Evolutionary conservation across 371 early-diverging fungal genomes (phyloP), one percentile per base, ranked within the genome.

Genomic region (Mortierella sp.): DNA sequence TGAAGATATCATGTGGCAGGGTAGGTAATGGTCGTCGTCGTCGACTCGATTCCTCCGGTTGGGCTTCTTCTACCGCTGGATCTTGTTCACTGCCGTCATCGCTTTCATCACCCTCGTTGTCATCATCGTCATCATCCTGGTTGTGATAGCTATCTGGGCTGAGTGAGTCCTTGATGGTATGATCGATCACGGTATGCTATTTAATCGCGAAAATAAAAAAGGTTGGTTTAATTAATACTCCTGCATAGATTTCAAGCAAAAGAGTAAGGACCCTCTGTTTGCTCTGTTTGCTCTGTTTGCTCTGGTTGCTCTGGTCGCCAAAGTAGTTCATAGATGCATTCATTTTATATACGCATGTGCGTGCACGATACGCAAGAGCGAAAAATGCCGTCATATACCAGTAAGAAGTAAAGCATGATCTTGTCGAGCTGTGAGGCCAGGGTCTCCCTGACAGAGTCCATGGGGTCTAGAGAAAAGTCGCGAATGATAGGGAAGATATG

Each of bases 1-100:
- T 75, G 60, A 85, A 85, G 14, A 56, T 44, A 15, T 79, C 78
- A 27, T 65, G 78, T 1, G 60, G 58, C 24, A 76, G 26, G 14
- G 57, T 48, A 4, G 62, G 78, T 24, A 60, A 53, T 15, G 60
- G 51, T 1, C 28, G 32, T 8, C 49, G 32, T n/a, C 21, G 24
- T 7, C 11, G 14, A 7, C 37, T 34, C 7, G 37, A 34, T 7
- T 34, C 37, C 11, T 14, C 11, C 31, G 26, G 43, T 8, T 31
- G 30, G 27, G 37, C n/a, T 27, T 58, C 49, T 49, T 34, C 11
- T 4, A 14, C 4, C 37, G 12, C 26, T 15, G 59, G n/a, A 27
- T n/a, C 47, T 11, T 19, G 12, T 46, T 48, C 59, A 24, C 15
- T 30, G 50, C 21, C 26, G 39, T 48, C 41, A 37, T 2, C 37